Percentiles rank a stretch among this genome's conserved stretches.
Conservation (phyloP, 805 yeast genomes). For the Zygotorulaspora danielsina region DNA sequence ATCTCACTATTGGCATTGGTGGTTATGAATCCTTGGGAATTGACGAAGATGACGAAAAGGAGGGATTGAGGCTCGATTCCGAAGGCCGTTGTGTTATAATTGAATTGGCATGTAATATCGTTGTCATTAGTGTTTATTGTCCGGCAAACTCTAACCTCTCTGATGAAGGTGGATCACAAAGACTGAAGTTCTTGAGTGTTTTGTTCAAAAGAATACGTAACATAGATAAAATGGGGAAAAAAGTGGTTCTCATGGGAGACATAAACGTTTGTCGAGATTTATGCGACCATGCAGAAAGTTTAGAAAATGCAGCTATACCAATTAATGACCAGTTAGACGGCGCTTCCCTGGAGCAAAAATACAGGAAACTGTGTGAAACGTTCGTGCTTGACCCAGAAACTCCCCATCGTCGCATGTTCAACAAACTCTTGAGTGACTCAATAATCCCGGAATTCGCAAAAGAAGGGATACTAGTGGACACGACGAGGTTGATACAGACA, state of each 20-base stretch:
- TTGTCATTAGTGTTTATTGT: slow-evolving; percentile 69
- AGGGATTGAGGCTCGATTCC: slow-evolving; percentile 51
- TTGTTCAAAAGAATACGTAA: slow-evolving; percentile 59
- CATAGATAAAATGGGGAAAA: slow-evolving; percentile 53
- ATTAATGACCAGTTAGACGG: slow-evolving; percentile 41
- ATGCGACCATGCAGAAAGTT: slow-evolving; percentile 74
- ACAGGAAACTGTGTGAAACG: slow-evolving; percentile 35
- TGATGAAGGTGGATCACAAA: slow-evolving; percentile 57
- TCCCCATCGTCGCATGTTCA: slow-evolving; percentile 43
- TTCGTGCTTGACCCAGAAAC: slow-evolving; percentile 38
- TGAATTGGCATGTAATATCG: slow-evolving; percentile 61
- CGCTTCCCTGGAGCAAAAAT: slow-evolving; percentile 30
- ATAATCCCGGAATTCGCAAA: slow-evolving; percentile 32
- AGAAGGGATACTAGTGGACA: slow-evolving; percentile 50
- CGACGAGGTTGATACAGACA: slow-evolving; percentile 54
- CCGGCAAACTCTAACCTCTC: slow-evolving; percentile 84
- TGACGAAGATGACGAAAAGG: slow-evolving; percentile 36
- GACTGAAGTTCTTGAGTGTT: slow-evolving; percentile 54
- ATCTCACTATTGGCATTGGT: slow-evolving; percentile 48
- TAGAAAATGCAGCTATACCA: slow-evolving; percentile 27
- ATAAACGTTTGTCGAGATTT: slow-evolving; percentile 76
- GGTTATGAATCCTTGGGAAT: slow-evolving; percentile 51
- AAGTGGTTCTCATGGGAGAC: slow-evolving; percentile 83
- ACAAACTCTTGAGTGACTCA: slow-evolving; percentile 41
- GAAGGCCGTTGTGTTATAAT: slow-evolving; percentile 81